Percentiles rank a stretch among this genome's conserved stretches.
Evolutionary conservation across 2,329 filamentous ascomycete genomes (phyloP).

Genomic region (Epicoccum sorghinum): DNA sequence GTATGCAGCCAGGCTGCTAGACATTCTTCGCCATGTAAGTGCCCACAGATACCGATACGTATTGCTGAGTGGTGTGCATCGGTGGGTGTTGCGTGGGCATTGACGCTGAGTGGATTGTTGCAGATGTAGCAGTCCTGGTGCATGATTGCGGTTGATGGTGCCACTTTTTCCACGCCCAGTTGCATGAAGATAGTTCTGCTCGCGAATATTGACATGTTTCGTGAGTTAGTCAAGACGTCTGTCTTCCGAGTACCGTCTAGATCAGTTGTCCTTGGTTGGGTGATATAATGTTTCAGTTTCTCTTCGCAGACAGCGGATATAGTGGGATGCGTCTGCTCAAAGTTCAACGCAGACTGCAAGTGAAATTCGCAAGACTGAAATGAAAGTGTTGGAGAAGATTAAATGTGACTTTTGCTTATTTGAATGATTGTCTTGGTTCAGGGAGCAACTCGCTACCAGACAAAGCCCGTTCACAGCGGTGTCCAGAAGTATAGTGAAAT

Average conservation of each 20-base stretch:
- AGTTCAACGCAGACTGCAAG: too few species aligned
- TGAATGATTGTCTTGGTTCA: too few species aligned
- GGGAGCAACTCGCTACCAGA: too few species aligned
- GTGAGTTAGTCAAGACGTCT: neutral
- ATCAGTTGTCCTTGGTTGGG: neutral
- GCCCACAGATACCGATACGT: slow-evolving; percentile 24
- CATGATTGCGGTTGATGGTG: slow-evolving; percentile 12
- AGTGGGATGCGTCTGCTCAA: too few species aligned
- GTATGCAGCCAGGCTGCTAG: slow-evolving; percentile 25
- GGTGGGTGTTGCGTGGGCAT: neutral
- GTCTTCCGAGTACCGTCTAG: neutral
- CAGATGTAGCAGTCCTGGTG: slow-evolving; percentile 29
- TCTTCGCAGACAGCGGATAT: too few species aligned
- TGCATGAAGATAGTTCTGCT: slow-evolving; percentile 19
- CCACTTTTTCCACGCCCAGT: slow-evolving; percentile 17
- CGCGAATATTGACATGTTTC: slow-evolving; percentile 11
- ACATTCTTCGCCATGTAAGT: slow-evolving; percentile 27
- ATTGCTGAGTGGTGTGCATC: slow-evolving; percentile 19
- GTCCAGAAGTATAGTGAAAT: too few species aligned
- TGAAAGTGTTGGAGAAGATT: too few species aligned
- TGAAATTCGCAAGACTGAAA: too few species aligned
- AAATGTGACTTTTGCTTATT: too few species aligned
- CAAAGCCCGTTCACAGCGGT: too few species aligned
- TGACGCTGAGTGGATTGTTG: slow-evolving; percentile 17
- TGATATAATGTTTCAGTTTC: neutral